A percentile compares a stretch with the other conserved stretches of the same genome.
Evolutionary conservation across 2,329 filamentous ascomycete genomes (phyloP).

Genomic region (Cordyceps militaris): DNA sequence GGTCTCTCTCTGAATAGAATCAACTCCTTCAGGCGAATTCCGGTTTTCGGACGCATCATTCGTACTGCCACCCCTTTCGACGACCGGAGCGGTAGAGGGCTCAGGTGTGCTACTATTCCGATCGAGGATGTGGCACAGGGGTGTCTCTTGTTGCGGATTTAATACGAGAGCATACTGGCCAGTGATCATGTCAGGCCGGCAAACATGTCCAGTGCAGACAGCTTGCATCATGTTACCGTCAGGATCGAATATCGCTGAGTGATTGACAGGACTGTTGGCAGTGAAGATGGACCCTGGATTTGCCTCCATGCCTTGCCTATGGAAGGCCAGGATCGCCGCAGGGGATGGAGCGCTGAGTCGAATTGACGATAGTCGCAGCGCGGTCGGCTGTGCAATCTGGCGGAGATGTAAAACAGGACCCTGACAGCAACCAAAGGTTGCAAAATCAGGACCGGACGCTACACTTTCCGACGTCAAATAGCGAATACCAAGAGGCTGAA

Average conservation of each 20-base stretch:
- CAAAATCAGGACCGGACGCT: not conserved
- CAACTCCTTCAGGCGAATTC: not conserved
- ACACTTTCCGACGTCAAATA: conserved; percentile 33
- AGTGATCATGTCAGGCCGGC: conserved; percentile 23
- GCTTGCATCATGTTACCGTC: conserved; percentile 83
- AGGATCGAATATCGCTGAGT: conserved; percentile 62
- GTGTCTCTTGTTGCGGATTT: not conserved
- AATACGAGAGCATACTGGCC: not conserved
- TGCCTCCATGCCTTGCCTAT: conserved; percentile 60
- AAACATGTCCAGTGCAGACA: conserved; percentile 35
- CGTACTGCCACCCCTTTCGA: not conserved
- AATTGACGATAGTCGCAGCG: conserved; percentile 41
- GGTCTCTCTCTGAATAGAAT: not conserved
- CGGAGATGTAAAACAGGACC: conserved; percentile 39
- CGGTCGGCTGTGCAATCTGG: conserved; percentile 32
- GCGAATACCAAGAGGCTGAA: conserved; percentile 70
- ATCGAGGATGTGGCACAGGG: not conserved
- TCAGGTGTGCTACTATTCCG: not conserved
- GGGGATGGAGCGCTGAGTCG: conserved; percentile 62
- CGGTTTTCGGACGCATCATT: not conserved
- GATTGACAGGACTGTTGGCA: not conserved
- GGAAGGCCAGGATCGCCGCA: conserved; percentile 63
- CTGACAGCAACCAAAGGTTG: conserved; percentile 12
- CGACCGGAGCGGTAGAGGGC: not conserved
- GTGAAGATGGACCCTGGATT: conserved; percentile 38